Percentiles rank a stretch among this genome's conserved stretches.
Evolutionary conservation across 306 rosid genomes (phyloP).

Genomic region (Lathyrus sativus): DNA sequence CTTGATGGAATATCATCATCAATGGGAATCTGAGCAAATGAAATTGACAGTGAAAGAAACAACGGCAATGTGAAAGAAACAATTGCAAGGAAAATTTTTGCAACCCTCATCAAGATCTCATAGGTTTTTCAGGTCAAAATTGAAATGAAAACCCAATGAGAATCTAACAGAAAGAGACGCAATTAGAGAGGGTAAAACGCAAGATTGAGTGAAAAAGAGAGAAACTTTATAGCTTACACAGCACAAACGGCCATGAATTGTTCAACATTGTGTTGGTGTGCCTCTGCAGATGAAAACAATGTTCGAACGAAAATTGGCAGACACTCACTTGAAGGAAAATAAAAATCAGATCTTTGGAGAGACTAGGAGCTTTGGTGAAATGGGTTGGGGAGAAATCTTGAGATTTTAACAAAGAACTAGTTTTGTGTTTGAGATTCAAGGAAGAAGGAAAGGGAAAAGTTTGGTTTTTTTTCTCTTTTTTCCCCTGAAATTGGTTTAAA

Average conservation of each 20-base stretch:
- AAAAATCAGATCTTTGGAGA: constrained; percentile 39
- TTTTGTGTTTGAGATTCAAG: constrained; percentile 25
- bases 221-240: constrained; percentile 35
- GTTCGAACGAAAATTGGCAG: background rate
- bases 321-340: constrained; percentile 19
- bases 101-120: constrained; percentile 60
- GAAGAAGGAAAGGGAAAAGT: constrained; percentile 12
- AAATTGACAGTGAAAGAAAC: constrained; percentile 37
- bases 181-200: background rate
- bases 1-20: constrained; percentile 48
- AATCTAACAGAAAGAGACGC: constrained; percentile 2
- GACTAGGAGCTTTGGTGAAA: constrained; percentile 16
- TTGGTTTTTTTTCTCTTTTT: background rate
- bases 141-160: constrained; percentile 26
- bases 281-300: constrained; percentile 15
- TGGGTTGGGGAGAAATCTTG: constrained; percentile 35
- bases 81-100: constrained; percentile 33
- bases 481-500: constrained; percentile 4
- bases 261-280: constrained; percentile 33
- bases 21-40: constrained; percentile 33
- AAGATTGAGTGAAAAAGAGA: background rate
- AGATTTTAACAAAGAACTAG: constrained; percentile 3
- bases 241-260: constrained; percentile 18
- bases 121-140: constrained; percentile 27
- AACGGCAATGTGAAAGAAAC: constrained; percentile 29